Evolutionary conservation across 495 filamentous ascomycete genomes (phyloP).

Genomic region (Tuber melanosporum): DNA sequence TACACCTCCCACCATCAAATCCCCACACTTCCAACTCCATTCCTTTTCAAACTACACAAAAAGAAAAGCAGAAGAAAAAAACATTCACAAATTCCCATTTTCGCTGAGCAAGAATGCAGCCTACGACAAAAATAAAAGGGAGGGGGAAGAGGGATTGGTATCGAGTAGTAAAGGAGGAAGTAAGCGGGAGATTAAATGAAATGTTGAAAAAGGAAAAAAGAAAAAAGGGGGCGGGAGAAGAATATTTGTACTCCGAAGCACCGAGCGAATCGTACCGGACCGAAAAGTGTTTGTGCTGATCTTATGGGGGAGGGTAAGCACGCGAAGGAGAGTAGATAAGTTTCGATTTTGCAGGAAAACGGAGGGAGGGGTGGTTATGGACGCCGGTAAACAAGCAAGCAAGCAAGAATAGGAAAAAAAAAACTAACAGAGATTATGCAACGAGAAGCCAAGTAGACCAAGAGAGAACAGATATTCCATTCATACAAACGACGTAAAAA

Average conservation of each 20-base stretch:
- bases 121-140: background rate
- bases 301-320: background rate
- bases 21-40: background rate
- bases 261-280: background rate
- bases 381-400: background rate
- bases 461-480: background rate
- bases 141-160: background rate
- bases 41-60: background rate
- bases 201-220: background rate
- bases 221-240: background rate
- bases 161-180: background rate
- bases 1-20: background rate
- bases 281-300: background rate
- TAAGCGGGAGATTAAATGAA: background rate
- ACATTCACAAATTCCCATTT: background rate
- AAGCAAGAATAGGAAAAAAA: background rate
- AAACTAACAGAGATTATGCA: background rate
- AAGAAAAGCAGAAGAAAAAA: background rate
- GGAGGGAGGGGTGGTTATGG: background rate
- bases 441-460: background rate
- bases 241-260: background rate
- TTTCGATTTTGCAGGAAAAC: background rate
- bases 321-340: background rate
- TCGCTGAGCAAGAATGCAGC: background rate
- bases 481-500: background rate